Evolutionary conservation across 1,284 basidiomycete genomes (phyloP), one percentile per base, ranked within the genome.

Genomic region (Tylopilus microsporus): DNA sequence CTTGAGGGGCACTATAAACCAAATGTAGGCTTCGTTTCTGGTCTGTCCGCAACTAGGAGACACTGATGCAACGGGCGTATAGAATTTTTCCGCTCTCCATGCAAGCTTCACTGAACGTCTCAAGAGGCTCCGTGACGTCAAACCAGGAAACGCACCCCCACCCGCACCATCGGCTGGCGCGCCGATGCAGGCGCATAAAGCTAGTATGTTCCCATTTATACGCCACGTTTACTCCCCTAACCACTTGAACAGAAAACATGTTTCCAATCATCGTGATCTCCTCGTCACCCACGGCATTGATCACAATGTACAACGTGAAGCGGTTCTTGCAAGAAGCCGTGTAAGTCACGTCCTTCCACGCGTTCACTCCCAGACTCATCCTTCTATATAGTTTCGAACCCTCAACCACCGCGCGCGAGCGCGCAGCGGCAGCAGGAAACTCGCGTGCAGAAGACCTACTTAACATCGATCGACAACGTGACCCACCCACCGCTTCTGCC

Each of bases 231-330:
- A 3, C 7, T 32, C 3, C 30, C 9, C 25, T 12, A 18, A 32
- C 19, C 6, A n/a, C n/a, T 1, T 4, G 5, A 18, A 53, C 54
- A 86, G 84, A 81, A 57, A 84, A 84, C 64, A 83, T 82, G 68
- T 86, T 89, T 73, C 95, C 95, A 0, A 98, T 99, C 69, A 95
- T 98, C 71, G 88, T 98, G 75, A 94, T 99, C 45, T 96, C 94
- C 1, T 50, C 48, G 0, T 94, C 92, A 1, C 94, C 94, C 0
- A 98, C 95, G 0, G 87, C 94, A 10, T 83, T 99, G 56, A 86
- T 99, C 69, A 98, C 93, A 6, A 97, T 99, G 93, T 89, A 95
- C 82, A 99, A 99, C 72, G 93, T 98, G 60, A 92, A 92, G 72
- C 83, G 83, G 49, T 96, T 98, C 73, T 76, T 99, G 18, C 92